phyloP scores from a whole-genome alignment of 2,329 filamentous ascomycete species.

The Bipolaris victoriae region DNA sequence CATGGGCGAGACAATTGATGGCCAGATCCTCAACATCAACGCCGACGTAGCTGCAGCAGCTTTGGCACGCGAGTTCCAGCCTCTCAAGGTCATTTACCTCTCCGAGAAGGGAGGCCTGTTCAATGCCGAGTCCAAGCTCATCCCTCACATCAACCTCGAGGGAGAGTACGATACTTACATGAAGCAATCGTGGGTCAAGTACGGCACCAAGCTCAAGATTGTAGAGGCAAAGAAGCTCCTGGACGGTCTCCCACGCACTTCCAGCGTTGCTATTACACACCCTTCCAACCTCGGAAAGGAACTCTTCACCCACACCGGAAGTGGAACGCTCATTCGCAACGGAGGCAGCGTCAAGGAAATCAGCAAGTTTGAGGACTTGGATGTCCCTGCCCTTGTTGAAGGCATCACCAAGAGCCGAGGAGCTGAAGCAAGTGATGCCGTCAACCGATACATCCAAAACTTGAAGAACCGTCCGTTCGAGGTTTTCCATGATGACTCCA shows the following conservation, averaged over 20 bases:
- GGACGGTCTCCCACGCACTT: slow-evolving; percentile 85
- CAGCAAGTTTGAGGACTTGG: slow-evolving; percentile 74
- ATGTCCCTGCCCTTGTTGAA: slow-evolving; percentile 78
- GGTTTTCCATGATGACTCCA: slow-evolving; percentile 91
- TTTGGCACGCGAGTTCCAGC: slow-evolving; percentile 84
- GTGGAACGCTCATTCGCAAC: slow-evolving; percentile 88
- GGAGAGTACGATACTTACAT: slow-evolving; percentile 94
- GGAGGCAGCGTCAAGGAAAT: slow-evolving; percentile 87
- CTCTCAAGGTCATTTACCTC: slow-evolving; percentile 97
- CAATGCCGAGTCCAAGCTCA: slow-evolving; percentile 94
- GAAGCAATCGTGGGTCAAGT: slow-evolving; percentile 92
- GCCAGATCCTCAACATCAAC: slow-evolving; percentile 95
- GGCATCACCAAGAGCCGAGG: slow-evolving; percentile 82
- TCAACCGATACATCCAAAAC: slow-evolving; percentile 84
- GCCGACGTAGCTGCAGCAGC: slow-evolving; percentile 96
- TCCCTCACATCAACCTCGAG: slow-evolving; percentile 95
- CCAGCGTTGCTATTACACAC: slow-evolving; percentile 96
- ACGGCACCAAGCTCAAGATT: slow-evolving; percentile 95
- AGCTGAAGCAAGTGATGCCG: slow-evolving; percentile 79
- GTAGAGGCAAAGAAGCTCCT: slow-evolving; percentile 95
- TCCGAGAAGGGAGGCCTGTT: slow-evolving; percentile 97
- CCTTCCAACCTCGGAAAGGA: slow-evolving; percentile 96
- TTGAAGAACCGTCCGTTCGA: slow-evolving; percentile 81
- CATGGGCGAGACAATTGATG: slow-evolving; percentile 91
- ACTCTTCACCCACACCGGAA: slow-evolving; percentile 93